Evolutionary conservation across 2,329 filamentous ascomycete genomes (phyloP).

Genomic region (Sporothrix dimorphospora): DNA sequence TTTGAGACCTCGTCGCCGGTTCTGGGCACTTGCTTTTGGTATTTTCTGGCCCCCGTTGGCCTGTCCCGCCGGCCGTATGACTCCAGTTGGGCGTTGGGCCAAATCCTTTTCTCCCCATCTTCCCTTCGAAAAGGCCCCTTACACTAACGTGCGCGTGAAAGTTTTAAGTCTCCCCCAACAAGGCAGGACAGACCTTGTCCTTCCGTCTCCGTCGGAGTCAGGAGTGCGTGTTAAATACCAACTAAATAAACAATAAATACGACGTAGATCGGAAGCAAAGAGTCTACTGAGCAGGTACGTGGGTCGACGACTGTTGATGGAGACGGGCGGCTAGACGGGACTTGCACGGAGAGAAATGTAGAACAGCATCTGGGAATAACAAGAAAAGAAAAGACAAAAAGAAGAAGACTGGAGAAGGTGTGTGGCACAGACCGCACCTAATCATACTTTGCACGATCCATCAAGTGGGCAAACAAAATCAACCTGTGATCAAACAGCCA

Average conservation of each 20-base stretch:
- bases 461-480: neutral
- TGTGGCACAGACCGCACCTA: constrained; percentile 3
- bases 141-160: too few relatives aligned
- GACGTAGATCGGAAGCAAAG: neutral
- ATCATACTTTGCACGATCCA: neutral
- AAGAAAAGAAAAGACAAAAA: neutral
- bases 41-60: neutral
- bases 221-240: neutral
- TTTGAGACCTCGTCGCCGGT: neutral
- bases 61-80: neutral
- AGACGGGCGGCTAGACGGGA: neutral
- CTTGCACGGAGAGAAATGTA: neutral
- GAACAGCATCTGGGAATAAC: neutral
- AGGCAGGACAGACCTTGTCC: neutral
- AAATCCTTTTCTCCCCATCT: neutral
- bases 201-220: neutral
- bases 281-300: neutral
- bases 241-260: neutral
- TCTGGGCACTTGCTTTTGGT: too few relatives aligned
- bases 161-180: neutral
- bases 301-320: neutral
- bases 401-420: neutral
- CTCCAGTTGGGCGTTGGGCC: too few relatives aligned
- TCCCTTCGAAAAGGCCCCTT: neutral
- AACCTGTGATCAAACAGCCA: neutral